Evolutionary conservation across 108 stramenopile species (phyloP).

Genomic region (Stephanodiscus minutulus): DNA sequence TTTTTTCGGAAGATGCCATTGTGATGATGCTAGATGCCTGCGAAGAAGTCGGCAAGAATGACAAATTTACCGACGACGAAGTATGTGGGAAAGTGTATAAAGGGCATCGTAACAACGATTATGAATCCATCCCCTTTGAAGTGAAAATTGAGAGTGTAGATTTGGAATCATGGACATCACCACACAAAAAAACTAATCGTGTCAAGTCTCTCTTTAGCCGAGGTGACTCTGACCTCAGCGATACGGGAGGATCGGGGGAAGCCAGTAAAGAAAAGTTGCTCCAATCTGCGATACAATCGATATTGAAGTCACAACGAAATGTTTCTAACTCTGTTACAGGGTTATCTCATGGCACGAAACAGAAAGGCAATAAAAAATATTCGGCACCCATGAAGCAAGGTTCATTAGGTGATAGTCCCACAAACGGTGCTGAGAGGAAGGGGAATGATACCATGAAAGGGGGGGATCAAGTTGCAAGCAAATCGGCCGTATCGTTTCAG

Average conservation of each 20-base stretch:
- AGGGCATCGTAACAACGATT: slow-evolving; percentile 7
- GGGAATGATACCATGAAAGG: too few relatives aligned
- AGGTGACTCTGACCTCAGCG: background rate
- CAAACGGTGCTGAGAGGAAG: background rate
- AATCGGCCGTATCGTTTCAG: background rate
- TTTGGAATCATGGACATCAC: background rate
- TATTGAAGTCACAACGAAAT: background rate
- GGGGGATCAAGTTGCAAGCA: background rate
- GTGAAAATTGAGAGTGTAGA: slow-evolving; percentile 19
- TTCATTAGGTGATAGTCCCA: background rate
- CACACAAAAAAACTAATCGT: background rate
- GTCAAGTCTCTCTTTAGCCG: background rate
- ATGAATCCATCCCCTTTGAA: slow-evolving; percentile 31
- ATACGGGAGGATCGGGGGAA: slow-evolving; percentile 3
- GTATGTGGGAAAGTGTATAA: slow-evolving; percentile 30
- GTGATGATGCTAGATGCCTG: slow-evolving; percentile 32
- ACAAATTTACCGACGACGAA: slow-evolving; percentile 8
- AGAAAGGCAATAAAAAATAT: background rate
- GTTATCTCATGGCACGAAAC: background rate
- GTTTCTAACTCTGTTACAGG: background rate
- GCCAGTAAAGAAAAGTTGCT: background rate
- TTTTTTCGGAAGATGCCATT: slow-evolving; percentile 44
- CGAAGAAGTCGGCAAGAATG: slow-evolving; percentile 10
- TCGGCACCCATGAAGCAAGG: background rate
- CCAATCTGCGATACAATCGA: background rate